A percentile compares a stretch with the other conserved stretches of the same genome.
Evolutionary conservation across 176 grass and related monocot species (phyloP).

Genomic region (Hordeum vulgare): MorexV3_pseudomolecules_assembly NC_058523.1:477897219-477897718

Average conservation of each 20-base stretch:
- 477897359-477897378: neutral
- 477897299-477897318: neutral
- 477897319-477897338: neutral
- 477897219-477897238: neutral
- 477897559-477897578: constrained; percentile 86
- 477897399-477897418: neutral
- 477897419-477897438: neutral
- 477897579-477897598: constrained; percentile 17
- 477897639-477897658: neutral
- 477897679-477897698: neutral
- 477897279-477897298: neutral
- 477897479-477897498: neutral
- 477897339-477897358: neutral
- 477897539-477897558: constrained; percentile 87
- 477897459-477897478: neutral
- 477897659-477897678: neutral
- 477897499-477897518: constrained; percentile 93
- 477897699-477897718: neutral
- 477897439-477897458: neutral
- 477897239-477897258: neutral
- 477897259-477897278: constrained; percentile 17
- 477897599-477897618: neutral
- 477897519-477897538: constrained; percentile 76
- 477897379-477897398: neutral
- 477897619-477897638: constrained; percentile 1